Conservation (phyloP, 2,329 filamentous ascomycete species). For the Sporothrix phasma region DNA sequence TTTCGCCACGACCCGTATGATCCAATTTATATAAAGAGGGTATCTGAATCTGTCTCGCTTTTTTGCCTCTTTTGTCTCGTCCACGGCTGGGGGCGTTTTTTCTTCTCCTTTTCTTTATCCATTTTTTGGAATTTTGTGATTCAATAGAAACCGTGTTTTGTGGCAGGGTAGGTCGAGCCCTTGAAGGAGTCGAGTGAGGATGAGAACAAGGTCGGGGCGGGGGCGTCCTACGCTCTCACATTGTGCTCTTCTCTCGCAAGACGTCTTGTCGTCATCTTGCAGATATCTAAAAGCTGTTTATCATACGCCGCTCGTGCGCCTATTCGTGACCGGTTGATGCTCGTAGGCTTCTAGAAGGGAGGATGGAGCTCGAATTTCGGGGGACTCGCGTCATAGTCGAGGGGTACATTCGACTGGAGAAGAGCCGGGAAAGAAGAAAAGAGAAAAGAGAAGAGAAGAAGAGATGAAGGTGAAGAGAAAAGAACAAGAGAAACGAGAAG, state of each 20-base stretch:
- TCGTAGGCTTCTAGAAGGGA: background rate
- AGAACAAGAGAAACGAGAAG: background rate
- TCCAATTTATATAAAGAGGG: background rate
- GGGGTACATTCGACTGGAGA: too few species aligned
- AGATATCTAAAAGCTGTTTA: background rate
- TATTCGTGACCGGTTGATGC: too few species aligned
- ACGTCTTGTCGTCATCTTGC: background rate
- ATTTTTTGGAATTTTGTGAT: background rate
- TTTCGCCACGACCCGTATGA: constrained; percentile 5
- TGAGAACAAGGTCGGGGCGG: background rate
- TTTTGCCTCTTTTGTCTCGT: background rate
- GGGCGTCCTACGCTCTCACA: too few species aligned
- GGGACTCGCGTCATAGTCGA: too few species aligned
- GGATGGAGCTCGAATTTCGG: too few species aligned
- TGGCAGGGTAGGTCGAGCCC: background rate
- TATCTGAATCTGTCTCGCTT: background rate
- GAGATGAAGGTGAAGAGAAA: background rate
- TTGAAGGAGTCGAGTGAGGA: background rate
- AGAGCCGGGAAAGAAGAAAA: background rate
- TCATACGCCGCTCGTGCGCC: too few species aligned
- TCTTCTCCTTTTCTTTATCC: background rate
- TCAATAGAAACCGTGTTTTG: too few species aligned
- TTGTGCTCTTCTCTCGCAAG: background rate
- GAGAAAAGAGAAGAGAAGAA: background rate
- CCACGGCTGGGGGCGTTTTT: background rate